Percentiles rank a stretch among this genome's conserved stretches.
Evolutionary conservation across 202 grass and related monocot species (phyloP).

Genomic region (Carex arenaria): DNA sequence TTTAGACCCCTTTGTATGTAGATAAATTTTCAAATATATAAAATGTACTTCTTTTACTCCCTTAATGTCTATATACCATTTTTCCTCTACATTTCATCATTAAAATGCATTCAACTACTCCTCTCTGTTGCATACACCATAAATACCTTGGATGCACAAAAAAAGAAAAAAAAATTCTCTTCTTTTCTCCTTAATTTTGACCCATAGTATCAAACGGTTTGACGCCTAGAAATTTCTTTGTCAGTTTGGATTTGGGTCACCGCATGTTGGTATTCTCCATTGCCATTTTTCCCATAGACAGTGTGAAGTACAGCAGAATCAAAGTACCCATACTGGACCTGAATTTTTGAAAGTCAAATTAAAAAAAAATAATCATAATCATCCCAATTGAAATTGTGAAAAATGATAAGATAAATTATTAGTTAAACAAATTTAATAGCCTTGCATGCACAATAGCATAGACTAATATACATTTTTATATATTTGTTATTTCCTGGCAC

Average conservation of each 20-base stretch:
- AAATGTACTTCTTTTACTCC: not conserved
- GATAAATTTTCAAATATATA: not conserved
- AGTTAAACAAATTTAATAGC: not conserved
- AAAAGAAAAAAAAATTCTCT: not conserved
- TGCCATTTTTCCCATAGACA: constrained; percentile 60
- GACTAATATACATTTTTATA: not conserved
- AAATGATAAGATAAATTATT: not conserved
- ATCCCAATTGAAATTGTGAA: not conserved
- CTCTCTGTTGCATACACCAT: not conserved
- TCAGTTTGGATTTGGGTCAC: constrained; percentile 25
- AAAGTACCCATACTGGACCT: constrained; percentile 96
- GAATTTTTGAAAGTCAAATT: not conserved
- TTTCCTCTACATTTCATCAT: constrained; percentile 6
- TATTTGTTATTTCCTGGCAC: not conserved
- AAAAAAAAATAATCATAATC: not conserved
- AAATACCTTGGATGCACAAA: not conserved
- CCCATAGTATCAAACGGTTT: not conserved
- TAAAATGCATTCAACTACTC: not conserved
- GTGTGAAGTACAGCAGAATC: constrained; percentile 91
- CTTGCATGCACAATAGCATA: not conserved
- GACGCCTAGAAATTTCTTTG: not conserved
- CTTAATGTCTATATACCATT: not conserved
- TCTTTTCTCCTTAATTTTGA: too few relatives aligned
- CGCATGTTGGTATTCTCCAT: constrained; percentile 21
- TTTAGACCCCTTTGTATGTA: not conserved